phyloP scores from a whole-genome alignment of 2,329 filamentous ascomycete species.

The Massarina eburnea region DNA sequence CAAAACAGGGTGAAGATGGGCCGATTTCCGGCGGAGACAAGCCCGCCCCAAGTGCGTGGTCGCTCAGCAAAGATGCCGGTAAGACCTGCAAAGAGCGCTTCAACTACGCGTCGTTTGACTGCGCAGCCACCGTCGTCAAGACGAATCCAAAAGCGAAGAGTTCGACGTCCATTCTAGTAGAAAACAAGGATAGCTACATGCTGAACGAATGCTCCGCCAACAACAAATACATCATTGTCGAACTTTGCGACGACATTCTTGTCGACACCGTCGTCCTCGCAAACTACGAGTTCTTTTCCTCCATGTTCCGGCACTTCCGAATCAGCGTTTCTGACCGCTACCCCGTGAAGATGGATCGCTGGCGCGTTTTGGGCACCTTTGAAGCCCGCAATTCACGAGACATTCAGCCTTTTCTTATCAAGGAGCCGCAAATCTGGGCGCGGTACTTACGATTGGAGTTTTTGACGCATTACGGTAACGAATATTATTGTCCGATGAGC shows the following conservation, averaged over 20 bases:
- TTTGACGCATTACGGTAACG: constrained; percentile 88
- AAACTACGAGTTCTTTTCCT: constrained; percentile 99
- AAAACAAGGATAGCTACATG: constrained; percentile 99
- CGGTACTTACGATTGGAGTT: constrained; percentile 92
- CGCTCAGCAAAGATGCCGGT: constrained; percentile 85
- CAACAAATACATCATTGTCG: constrained; percentile 93
- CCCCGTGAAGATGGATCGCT: constrained; percentile 87
- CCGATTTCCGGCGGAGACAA: constrained; percentile 28
- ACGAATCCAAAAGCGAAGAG: constrained; percentile 85
- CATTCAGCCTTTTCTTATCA: constrained; percentile 91
- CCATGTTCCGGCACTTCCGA: constrained; percentile 87
- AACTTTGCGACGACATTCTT: constrained; percentile 82
- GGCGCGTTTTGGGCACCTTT: constrained; percentile 85
- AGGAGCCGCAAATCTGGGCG: constrained; percentile 94
- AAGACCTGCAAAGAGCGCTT: constrained; percentile 98
- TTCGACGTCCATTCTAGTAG: constrained; percentile 82
- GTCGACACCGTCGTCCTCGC: constrained; percentile 96
- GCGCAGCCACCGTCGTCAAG: constrained; percentile 89
- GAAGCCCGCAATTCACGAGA: constrained; percentile 91
- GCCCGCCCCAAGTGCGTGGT: constrained; percentile 33
- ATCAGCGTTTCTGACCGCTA: constrained; percentile 94
- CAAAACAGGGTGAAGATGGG: constrained; percentile 18
- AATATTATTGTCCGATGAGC: constrained; percentile 94
- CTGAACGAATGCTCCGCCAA: constrained; percentile 82
- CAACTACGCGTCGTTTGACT: constrained; percentile 97